These are phyloP conservation scores for Clarireedia paspali DNA, from an alignment of 2,329 filamentous ascomycete species.

Conservation along the genomic window DNA sequence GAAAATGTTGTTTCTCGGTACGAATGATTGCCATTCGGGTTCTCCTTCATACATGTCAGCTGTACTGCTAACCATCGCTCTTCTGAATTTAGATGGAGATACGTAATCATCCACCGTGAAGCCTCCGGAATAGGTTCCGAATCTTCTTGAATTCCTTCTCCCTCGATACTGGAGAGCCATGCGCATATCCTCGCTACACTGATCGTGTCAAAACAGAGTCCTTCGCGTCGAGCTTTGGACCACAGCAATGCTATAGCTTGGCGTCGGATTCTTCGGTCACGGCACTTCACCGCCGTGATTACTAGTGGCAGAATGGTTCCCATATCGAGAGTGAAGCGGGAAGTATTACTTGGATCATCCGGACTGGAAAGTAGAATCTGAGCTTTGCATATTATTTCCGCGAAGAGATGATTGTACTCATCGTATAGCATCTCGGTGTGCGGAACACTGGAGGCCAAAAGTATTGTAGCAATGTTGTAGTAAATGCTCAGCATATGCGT, in stretches of 20 bases:
- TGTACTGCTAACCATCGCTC: slow-evolving; percentile 28
- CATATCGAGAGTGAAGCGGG: slow-evolving; percentile 27
- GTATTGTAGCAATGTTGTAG: slow-evolving; percentile 27
- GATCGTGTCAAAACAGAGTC: slow-evolving; percentile 28
- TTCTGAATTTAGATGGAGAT: slow-evolving; percentile 26
- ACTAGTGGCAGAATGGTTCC: slow-evolving; percentile 27
- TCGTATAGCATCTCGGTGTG: slow-evolving; percentile 27
- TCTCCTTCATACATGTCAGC: slow-evolving; percentile 21
- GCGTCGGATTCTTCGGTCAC: slow-evolving; percentile 23
- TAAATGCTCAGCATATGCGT: slow-evolving; percentile 27
- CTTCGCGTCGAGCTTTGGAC: slow-evolving; percentile 28
- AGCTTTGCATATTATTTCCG: slow-evolving; percentile 25
- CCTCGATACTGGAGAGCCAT: slow-evolving; percentile 28
- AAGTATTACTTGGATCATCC: slow-evolving; percentile 26
- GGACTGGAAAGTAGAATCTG: slow-evolving; percentile 22
- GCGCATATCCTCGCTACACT: slow-evolving; percentile 26
- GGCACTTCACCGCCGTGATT: slow-evolving; percentile 27
- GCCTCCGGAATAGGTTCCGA: slow-evolving; percentile 22
- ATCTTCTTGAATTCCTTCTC: slow-evolving; percentile 25
- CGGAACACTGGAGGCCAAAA: slow-evolving; percentile 25
- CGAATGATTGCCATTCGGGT: slow-evolving; percentile 18
- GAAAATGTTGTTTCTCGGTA: slow-evolving; percentile 29
- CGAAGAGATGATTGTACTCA: slow-evolving; percentile 24
- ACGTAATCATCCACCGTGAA: slow-evolving; percentile 23
- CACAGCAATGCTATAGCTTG: slow-evolving; percentile 26